Conservation (phyloP, 352 stramenopile species). For the Globisporangium cylindrosporum region DNA sequence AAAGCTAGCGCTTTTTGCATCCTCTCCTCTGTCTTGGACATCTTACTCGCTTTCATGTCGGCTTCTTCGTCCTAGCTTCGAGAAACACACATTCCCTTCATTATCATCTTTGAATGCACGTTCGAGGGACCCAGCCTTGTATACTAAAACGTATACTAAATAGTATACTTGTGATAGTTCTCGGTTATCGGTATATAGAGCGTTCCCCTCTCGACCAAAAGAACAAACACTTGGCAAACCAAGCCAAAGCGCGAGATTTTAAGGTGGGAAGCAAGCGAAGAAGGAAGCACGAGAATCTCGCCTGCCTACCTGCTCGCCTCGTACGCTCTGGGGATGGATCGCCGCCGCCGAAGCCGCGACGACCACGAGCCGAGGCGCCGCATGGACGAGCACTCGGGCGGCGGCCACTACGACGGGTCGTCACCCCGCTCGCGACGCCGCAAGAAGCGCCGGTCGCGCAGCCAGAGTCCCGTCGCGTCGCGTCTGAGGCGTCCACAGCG, state of each 20-base stretch:
- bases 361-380: conserved; percentile 17
- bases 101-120: too few relatives aligned
- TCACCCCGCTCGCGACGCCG: conserved; percentile 17
- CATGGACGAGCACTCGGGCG: not conserved
- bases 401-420: conserved; percentile 14
- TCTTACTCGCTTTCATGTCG: too few relatives aligned
- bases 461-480: conserved; percentile 20
- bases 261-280: not conserved
- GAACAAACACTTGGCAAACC: too few relatives aligned
- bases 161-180: too few relatives aligned
- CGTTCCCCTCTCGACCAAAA: too few relatives aligned
- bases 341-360: conserved; percentile 15
- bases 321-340: conserved; percentile 7
- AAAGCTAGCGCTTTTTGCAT: too few relatives aligned
- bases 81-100: not conserved
- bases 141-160: too few relatives aligned
- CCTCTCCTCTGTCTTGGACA: too few relatives aligned
- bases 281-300: not conserved
- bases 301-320: not conserved
- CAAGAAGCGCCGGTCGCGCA: conserved; percentile 29
- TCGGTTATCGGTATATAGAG: too few relatives aligned
- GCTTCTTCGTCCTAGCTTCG: not conserved
- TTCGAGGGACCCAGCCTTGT: too few relatives aligned
- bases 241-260: too few relatives aligned
- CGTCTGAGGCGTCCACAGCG: conserved; percentile 10